Percentiles rank a stretch among this genome's conserved stretches.
phyloP scores from a whole-genome alignment of 257 asterid genomes.

The Perilla frutescens region DNA sequence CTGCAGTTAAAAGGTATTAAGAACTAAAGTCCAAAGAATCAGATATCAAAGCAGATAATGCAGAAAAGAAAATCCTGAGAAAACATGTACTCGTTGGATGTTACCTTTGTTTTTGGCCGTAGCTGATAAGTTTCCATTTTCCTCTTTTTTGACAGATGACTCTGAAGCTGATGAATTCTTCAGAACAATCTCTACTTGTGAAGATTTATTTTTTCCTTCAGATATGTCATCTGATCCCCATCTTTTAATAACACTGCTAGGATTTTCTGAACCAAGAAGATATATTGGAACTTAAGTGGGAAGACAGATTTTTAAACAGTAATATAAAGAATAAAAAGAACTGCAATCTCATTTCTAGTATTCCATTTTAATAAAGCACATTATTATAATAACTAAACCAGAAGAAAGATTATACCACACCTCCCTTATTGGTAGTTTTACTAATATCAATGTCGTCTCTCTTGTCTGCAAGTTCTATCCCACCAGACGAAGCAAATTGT shows the following conservation, averaged over 20 bases:
- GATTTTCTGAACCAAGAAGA: constrained; percentile 37
- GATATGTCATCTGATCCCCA: constrained; percentile 29
- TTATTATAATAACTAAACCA: constrained; percentile 18
- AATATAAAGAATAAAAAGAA: neutral
- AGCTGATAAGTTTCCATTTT: constrained; percentile 30
- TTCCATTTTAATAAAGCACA: constrained; percentile 19
- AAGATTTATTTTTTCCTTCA: constrained; percentile 38
- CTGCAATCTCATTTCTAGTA: neutral
- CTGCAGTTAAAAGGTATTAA: constrained; percentile 34
- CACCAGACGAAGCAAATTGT: constrained; percentile 40
- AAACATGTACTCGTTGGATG: constrained; percentile 4
- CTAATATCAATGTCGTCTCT: constrained; percentile 38
- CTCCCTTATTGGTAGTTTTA: constrained; percentile 43
- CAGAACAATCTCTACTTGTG: constrained; percentile 24
- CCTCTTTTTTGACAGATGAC: constrained; percentile 23
- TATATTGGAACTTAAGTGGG: constrained; percentile 5
- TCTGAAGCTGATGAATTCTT: constrained; percentile 28
- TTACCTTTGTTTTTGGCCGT: constrained; percentile 38
- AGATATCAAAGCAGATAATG: constrained; percentile 7
- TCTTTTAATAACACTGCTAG: constrained; percentile 17
- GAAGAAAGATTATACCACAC: constrained; percentile 40
- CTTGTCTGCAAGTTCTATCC: constrained; percentile 27
- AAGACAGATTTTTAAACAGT: constrained; percentile 12
- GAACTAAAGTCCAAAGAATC: constrained; percentile 19
- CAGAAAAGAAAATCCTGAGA: constrained; percentile 26